Conservation (phyloP, 2,329 filamentous ascomycete genomes). For the Clonostachys rhizophaga region DNA sequence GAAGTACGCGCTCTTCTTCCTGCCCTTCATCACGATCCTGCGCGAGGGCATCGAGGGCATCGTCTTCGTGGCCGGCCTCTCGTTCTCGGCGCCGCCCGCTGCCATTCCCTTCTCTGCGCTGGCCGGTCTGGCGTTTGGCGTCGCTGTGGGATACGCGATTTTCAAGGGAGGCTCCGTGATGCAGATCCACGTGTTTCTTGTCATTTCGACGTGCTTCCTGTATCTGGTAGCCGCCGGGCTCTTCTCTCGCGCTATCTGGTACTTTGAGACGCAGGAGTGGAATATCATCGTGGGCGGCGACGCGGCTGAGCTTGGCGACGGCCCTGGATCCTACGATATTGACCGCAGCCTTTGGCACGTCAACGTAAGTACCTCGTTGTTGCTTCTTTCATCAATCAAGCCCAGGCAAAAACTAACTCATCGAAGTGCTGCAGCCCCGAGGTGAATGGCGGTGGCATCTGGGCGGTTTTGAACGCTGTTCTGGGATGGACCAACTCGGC, state of each 20-base stretch:
- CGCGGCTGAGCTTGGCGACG: slow-evolving; percentile 42
- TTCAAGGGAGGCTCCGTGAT: slow-evolving; percentile 59
- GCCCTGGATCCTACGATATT: slow-evolving; percentile 77
- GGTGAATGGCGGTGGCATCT: slow-evolving; percentile 69
- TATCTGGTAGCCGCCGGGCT: slow-evolving; percentile 82
- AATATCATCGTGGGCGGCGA: slow-evolving; percentile 58
- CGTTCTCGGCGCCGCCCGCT: slow-evolving; percentile 68
- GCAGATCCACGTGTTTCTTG: slow-evolving; percentile 67
- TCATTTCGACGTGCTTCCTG: slow-evolving; percentile 74
- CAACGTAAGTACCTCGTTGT: slow-evolving; percentile 48
- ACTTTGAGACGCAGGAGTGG: slow-evolving; percentile 67
- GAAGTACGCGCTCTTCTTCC: slow-evolving; percentile 80
- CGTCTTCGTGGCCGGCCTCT: slow-evolving; percentile 81
- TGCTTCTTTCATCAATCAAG: slow-evolving; percentile 2
- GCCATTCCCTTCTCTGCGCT: slow-evolving; percentile 76
- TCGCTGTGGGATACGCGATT: slow-evolving; percentile 64
- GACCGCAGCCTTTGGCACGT: slow-evolving; percentile 77
- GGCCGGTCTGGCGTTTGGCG: slow-evolving; percentile 64
- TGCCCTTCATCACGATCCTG: slow-evolving; percentile 85
- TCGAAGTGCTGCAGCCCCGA: slow-evolving; percentile 72
- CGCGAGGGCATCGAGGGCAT: slow-evolving; percentile 84
- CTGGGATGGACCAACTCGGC: slow-evolving; percentile 87
- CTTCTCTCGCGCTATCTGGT: slow-evolving; percentile 74
- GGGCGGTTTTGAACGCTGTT: slow-evolving; percentile 84
- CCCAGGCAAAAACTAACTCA: not conserved